These are phyloP conservation scores for Coemansia sp. DNA, from an alignment of 192 early-diverging fungal species.

Conservation along the genomic window DNA sequence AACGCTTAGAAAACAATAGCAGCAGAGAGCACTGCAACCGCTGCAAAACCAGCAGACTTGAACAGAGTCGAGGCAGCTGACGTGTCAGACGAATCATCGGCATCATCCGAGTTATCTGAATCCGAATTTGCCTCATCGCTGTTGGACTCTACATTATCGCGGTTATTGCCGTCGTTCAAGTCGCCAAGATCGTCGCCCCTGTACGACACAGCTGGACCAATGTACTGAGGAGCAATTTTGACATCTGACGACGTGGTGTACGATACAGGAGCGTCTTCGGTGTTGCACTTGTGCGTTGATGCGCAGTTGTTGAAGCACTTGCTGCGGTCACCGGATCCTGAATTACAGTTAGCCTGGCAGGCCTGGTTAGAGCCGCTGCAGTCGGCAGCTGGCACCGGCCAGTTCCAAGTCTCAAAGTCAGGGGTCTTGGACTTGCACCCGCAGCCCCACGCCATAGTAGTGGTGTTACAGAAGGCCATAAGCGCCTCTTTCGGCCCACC, in stretches of 20 bases:
- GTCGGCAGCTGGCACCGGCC: conserved; percentile 51
- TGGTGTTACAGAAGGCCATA: conserved; percentile 56
- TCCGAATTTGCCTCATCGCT: background rate
- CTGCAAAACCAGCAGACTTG: conserved; percentile 9
- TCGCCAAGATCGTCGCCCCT: conserved; percentile 45
- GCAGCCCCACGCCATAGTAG: conserved; percentile 59
- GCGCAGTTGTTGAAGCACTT: conserved; percentile 39
- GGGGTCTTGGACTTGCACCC: conserved; percentile 49
- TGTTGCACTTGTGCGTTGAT: conserved; percentile 46
- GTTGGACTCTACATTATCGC: conserved; percentile 8
- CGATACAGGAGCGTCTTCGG: conserved; percentile 47
- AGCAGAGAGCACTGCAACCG: conserved; percentile 10
- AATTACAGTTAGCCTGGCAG: conserved; percentile 42
- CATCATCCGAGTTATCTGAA: conserved; percentile 5
- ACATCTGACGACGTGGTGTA: conserved; percentile 33
- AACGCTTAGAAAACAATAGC: conserved; percentile 14
- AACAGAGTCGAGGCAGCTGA: conserved; percentile 12
- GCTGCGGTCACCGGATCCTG: conserved; percentile 18
- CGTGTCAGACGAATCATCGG: background rate
- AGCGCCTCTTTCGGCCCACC: conserved; percentile 42
- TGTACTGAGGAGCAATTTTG: conserved; percentile 24
- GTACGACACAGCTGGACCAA: conserved; percentile 51
- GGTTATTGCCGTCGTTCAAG: conserved; percentile 51
- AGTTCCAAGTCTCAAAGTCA: conserved; percentile 48
- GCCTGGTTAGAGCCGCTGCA: conserved; percentile 36